phyloP scores from a whole-genome alignment of 345 rosid species.

The Luvunga scandens region DNA sequence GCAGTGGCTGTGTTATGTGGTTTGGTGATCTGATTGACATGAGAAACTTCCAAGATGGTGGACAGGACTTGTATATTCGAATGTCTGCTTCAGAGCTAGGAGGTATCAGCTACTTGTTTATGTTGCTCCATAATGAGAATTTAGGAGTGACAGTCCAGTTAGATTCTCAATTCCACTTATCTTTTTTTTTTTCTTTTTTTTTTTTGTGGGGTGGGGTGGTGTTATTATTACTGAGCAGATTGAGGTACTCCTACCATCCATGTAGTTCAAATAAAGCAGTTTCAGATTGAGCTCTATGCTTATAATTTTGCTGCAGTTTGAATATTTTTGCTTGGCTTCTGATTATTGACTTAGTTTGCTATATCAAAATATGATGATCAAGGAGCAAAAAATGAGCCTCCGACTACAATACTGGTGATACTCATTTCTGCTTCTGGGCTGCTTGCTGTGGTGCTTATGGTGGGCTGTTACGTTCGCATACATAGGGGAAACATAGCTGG shows the following conservation, averaged over 20 bases:
- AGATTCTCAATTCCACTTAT: neutral
- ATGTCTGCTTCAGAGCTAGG: conserved; percentile 25
- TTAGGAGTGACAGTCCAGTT: conserved; percentile 24
- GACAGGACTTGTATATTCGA: conserved; percentile 33
- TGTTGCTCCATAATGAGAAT: neutral
- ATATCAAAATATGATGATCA: neutral
- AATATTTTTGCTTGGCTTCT: too few species aligned
- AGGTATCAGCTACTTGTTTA: conserved; percentile 23
- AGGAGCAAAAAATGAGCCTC: neutral
- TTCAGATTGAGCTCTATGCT: too few species aligned
- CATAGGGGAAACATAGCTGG: neutral
- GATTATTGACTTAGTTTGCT: neutral
- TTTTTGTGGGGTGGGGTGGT: too few species aligned
- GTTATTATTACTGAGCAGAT: too few species aligned
- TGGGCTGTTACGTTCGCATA: conserved; percentile 7
- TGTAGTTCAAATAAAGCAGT: too few species aligned
- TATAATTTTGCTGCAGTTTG: too few species aligned
- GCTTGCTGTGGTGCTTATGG: conserved; percentile 4
- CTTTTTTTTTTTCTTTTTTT: neutral
- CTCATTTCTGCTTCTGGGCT: neutral
- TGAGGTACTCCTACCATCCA: too few species aligned
- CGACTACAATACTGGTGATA: neutral
- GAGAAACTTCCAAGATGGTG: conserved; percentile 15
- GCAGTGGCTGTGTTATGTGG: conserved; percentile 42
- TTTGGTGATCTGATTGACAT: conserved; percentile 36